Percentiles rank a stretch among this genome's conserved stretches.
Conservation (phyloP, 768 basidiomycete species). For the Hericium erinaceus region DNA sequence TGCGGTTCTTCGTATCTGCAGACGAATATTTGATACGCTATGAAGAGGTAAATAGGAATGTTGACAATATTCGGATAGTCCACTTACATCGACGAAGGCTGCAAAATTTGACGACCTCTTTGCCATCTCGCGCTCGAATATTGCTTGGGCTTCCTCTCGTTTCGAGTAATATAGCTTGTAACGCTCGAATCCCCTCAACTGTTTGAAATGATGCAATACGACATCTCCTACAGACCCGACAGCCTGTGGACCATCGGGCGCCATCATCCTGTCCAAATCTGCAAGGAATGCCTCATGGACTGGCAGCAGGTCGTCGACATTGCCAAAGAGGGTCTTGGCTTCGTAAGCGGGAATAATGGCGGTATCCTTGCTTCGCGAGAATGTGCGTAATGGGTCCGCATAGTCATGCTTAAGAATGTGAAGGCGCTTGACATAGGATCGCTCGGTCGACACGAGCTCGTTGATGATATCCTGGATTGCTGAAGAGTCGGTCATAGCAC, state of each 20-base stretch:
- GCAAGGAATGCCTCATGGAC: slow-evolving; percentile 83
- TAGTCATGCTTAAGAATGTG: slow-evolving; percentile 80
- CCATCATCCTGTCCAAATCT: slow-evolving; percentile 74
- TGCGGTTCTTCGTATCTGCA: slow-evolving; percentile 64
- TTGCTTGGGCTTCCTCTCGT: slow-evolving; percentile 84
- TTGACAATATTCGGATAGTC: neutral
- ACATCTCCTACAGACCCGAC: slow-evolving; percentile 77
- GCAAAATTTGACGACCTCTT: slow-evolving; percentile 76
- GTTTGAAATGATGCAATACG: slow-evolving; percentile 78
- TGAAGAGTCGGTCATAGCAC: slow-evolving; percentile 53
- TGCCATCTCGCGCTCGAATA: slow-evolving; percentile 77
- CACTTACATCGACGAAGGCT: slow-evolving; percentile 77
- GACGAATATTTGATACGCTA: slow-evolving; percentile 84
- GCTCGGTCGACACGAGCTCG: slow-evolving; percentile 84
- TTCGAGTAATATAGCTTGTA: slow-evolving; percentile 89
- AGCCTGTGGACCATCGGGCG: slow-evolving; percentile 43
- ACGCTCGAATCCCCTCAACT: slow-evolving; percentile 76
- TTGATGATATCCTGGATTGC: slow-evolving; percentile 68
- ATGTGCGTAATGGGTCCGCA: slow-evolving; percentile 83
- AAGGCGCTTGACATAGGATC: slow-evolving; percentile 79
- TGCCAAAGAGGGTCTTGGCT: slow-evolving; percentile 89
- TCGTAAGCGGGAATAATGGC: slow-evolving; percentile 85
- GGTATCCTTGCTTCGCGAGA: slow-evolving; percentile 75
- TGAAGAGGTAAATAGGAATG: neutral
- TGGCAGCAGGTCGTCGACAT: slow-evolving; percentile 80